These are phyloP conservation scores for Diversispora eburnea DNA, from an alignment of 192 early-diverging fungal species.

Conservation along the genomic window DNA sequence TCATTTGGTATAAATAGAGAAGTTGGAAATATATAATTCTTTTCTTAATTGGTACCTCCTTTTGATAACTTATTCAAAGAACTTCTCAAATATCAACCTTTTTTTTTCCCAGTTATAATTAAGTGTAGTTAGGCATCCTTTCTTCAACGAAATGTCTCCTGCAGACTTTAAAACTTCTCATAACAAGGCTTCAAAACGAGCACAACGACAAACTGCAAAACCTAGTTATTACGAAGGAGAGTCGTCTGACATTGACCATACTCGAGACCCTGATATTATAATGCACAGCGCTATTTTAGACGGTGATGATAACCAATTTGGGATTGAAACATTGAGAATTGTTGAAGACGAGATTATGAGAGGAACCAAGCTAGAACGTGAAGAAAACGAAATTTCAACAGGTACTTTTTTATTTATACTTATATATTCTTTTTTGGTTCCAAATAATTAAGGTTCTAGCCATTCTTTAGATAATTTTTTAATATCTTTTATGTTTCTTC, in stretches of 20 bases:
- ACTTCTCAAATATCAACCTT: too few relatives aligned
- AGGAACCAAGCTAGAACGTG: slow-evolving; percentile 8
- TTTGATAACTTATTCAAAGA: too few relatives aligned
- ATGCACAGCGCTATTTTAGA: neutral
- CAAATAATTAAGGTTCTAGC: too few relatives aligned
- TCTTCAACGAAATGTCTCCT: neutral
- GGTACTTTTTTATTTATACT: too few relatives aligned
- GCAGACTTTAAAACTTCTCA: neutral
- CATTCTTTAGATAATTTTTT: too few relatives aligned
- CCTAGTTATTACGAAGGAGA: slow-evolving; percentile 20
- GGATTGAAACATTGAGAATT: slow-evolving; percentile 3
- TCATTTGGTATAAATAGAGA: too few relatives aligned
- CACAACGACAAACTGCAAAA: slow-evolving; percentile 17
- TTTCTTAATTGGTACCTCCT: too few relatives aligned
- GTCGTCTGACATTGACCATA: slow-evolving; percentile 8
- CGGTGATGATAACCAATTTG: slow-evolving; percentile 1
- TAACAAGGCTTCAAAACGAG: slow-evolving; percentile 11
- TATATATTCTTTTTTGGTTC: too few relatives aligned
- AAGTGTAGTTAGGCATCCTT: neutral
- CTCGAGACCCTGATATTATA: slow-evolving; percentile 9
- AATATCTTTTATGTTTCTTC: too few relatives aligned
- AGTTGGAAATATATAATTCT: too few relatives aligned
- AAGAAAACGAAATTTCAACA: slow-evolving; percentile 33
- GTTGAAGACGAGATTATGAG: slow-evolving; percentile 3
- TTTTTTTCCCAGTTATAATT: too few relatives aligned